These are phyloP conservation scores for Schoenoplectus triqueter DNA, from an alignment of 202 grass and related monocot species.

Conservation along the genomic window DNA sequence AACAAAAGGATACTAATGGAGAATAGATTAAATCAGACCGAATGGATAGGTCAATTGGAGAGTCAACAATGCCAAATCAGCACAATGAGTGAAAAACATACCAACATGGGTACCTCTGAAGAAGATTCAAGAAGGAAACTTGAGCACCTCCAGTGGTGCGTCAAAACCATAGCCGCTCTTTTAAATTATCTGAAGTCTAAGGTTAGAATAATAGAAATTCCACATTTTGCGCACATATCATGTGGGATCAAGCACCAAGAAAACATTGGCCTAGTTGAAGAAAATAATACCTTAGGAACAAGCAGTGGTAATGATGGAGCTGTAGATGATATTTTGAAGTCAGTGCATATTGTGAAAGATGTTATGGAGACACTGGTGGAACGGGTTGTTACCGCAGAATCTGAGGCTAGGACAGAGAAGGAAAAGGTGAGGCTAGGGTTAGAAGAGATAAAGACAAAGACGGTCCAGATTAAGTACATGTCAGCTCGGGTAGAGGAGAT, in stretches of 20 bases:
- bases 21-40: slow-evolving; percentile 30
- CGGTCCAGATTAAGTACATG: slow-evolving; percentile 69
- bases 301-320: slow-evolving; percentile 45
- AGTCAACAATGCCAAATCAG: slow-evolving; percentile 65
- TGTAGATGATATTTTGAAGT: slow-evolving; percentile 68
- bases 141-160: slow-evolving; percentile 61
- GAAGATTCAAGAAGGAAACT: slow-evolving; percentile 56
- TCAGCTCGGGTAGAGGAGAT: slow-evolving; percentile 77
- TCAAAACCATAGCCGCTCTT: slow-evolving; percentile 78
- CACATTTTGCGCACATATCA: slow-evolving; percentile 60
- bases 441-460: slow-evolving; percentile 81
- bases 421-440: slow-evolving; percentile 73
- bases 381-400: slow-evolving; percentile 69
- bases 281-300: slow-evolving; percentile 21
- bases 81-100: slow-evolving; percentile 51
- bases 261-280: slow-evolving; percentile 49
- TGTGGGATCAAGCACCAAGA: slow-evolving; percentile 68
- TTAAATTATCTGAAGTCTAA: slow-evolving; percentile 81
- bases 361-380: slow-evolving; percentile 79
- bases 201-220: slow-evolving; percentile 71
- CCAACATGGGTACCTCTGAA: slow-evolving; percentile 57
- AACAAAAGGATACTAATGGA: slow-evolving; percentile 25
- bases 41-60: slow-evolving; percentile 66
- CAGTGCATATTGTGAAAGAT: slow-evolving; percentile 57
- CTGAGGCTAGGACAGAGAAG: slow-evolving; percentile 61